phyloP scores from a whole-genome alignment of 2,329 filamentous ascomycete genomes.

The Fusarium dlaminii region DNA sequence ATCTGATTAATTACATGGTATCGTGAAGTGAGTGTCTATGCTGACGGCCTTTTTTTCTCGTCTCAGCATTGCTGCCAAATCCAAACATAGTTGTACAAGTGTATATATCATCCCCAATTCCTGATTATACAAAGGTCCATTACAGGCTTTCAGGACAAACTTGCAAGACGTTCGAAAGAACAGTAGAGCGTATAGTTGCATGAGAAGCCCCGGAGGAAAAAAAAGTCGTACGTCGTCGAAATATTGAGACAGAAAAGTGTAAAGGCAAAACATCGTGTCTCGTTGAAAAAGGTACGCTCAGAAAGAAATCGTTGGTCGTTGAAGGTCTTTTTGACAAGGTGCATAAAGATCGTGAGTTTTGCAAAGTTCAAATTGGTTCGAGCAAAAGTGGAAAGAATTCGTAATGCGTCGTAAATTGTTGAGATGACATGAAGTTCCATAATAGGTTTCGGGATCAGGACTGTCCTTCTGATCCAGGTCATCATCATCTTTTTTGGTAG shows the following conservation, averaged over 20 bases:
- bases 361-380: conserved; percentile 19
- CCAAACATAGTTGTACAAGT: conserved; percentile 40
- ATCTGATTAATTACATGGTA: conserved; percentile 38
- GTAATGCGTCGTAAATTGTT: conserved; percentile 42
- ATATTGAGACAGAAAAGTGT: conserved; percentile 22
- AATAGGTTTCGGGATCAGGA: conserved; percentile 5
- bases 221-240: conserved; percentile 27
- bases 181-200: not conserved
- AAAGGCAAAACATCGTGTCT: conserved; percentile 36
- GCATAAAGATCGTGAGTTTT: conserved; percentile 38
- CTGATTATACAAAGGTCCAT: conserved; percentile 28
- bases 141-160: not conserved
- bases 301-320: conserved; percentile 39
- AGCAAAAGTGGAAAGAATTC: conserved; percentile 36
- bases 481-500: conserved; percentile 32
- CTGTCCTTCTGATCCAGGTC: conserved; percentile 6
- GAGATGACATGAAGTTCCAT: conserved; percentile 37
- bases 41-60: conserved; percentile 23
- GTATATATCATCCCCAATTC: conserved; percentile 16
- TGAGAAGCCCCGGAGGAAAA: not conserved
- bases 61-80: conserved; percentile 27
- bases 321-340: conserved; percentile 25
- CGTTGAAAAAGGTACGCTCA: conserved; percentile 29
- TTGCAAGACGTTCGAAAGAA: not conserved
- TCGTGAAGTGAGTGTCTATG: conserved; percentile 40